phyloP scores from a whole-genome alignment of 371 early-diverging fungal species.

The Nosema muscidifuracis region DNA sequence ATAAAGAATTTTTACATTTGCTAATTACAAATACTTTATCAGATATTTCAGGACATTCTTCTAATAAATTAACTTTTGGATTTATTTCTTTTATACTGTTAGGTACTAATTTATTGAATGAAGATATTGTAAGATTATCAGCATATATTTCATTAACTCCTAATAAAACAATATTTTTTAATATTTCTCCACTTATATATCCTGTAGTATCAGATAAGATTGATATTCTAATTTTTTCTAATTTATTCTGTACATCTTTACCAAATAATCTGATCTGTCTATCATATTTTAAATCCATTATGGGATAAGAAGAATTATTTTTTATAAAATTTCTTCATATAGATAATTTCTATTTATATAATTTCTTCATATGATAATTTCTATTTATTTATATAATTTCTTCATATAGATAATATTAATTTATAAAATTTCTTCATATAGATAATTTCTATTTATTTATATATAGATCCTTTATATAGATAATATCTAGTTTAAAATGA shows the following conservation, averaged over 20 bases:
- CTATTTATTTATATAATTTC: no score
- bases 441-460: no score
- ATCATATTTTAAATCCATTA: constrained; percentile 42
- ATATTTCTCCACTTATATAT: constrained; percentile 46
- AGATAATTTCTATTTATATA: no score
- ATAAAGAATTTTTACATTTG: background rate
- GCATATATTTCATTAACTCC: constrained; percentile 23
- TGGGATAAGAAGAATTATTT: no score
- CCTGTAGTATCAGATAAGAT: background rate
- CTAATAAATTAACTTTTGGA: background rate
- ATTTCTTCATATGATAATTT: no score
- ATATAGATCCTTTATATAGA: no score
- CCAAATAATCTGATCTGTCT: constrained; percentile 61
- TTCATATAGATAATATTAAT: no score
- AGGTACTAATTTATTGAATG: constrained; percentile 29
- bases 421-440: no score
- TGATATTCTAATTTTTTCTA: constrained; percentile 10
- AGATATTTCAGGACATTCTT: background rate
- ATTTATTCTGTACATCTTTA: constrained; percentile 45
- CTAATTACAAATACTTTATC: background rate
- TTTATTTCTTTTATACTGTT: constrained; percentile 32
- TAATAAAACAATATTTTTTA: constrained; percentile 49
- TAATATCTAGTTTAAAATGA: no score
- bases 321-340: no score
- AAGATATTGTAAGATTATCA: constrained; percentile 8